Conservation (phyloP, 2,329 filamentous ascomycete species). For the Fusarium sp. region DNA sequence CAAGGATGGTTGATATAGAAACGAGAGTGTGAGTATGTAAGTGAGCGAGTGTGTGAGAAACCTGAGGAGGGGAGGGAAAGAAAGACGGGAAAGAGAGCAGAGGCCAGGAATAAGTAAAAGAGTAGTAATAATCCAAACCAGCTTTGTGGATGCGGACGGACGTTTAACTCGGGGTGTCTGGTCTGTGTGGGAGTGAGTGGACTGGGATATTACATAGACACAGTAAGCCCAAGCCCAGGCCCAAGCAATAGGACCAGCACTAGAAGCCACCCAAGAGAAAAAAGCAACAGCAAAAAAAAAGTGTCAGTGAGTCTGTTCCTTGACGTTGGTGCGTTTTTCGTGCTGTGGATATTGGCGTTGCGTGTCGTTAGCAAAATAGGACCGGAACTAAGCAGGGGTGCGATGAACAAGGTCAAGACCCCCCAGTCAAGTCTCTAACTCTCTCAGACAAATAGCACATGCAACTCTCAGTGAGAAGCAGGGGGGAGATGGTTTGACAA, state of each 20-base stretch:
- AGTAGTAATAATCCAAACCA: slow-evolving; percentile 40
- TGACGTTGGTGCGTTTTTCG: slow-evolving; percentile 1
- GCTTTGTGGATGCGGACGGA: slow-evolving; percentile 39
- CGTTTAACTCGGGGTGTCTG: slow-evolving; percentile 2
- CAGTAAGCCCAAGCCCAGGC: slow-evolving; percentile 29
- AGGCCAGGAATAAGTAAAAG: slow-evolving; percentile 37
- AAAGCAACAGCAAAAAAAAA: slow-evolving; percentile 29
- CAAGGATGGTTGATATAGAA: slow-evolving; percentile 29
- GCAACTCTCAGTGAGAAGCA: not conserved
- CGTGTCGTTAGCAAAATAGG: slow-evolving; percentile 27
- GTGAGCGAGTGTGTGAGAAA: slow-evolving; percentile 7
- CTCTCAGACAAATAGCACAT: slow-evolving; percentile 35
- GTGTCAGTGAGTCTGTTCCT: slow-evolving; percentile 24
- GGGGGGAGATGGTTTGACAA: not conserved
- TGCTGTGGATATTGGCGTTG: slow-evolving; percentile 23
- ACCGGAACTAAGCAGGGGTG: slow-evolving; percentile 29
- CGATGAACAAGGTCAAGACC: slow-evolving; percentile 6
- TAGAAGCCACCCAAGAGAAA: not conserved
- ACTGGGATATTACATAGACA: not conserved
- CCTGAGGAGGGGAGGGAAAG: slow-evolving; percentile 28
- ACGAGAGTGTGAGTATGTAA: slow-evolving; percentile 17
- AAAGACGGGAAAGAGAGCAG: slow-evolving; percentile 20
- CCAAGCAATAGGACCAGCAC: slow-evolving; percentile 19
- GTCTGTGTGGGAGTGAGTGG: slow-evolving; percentile 27
- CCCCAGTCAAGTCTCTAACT: slow-evolving; percentile 38